Evolutionary conservation across 2,329 filamentous ascomycete genomes (phyloP).

Genomic region (Aschersonia sp.): DNA sequence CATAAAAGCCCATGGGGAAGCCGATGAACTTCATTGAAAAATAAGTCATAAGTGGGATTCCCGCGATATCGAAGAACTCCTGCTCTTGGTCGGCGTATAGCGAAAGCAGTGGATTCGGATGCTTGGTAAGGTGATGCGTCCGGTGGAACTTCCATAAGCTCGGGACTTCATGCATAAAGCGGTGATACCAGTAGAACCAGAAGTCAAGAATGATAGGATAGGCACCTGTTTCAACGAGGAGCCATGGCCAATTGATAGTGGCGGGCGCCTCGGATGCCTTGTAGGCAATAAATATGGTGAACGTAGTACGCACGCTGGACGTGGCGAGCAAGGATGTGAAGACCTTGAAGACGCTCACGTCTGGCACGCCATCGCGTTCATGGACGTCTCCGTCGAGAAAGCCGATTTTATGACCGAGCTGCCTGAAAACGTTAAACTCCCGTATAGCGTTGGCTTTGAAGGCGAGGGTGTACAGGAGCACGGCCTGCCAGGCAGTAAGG

Average conservation of each 20-base stretch:
- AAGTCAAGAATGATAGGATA: conserved; percentile 4
- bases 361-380: conserved; percentile 4
- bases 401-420: conserved; percentile 1
- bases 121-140: conserved; percentile 5
- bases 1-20: conserved; percentile 4
- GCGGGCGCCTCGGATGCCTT: not conserved
- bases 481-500: conserved; percentile 3
- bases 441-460: conserved; percentile 5
- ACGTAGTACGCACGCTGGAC: conserved; percentile 2
- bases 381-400: conserved; percentile 5
- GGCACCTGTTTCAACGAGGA: conserved; percentile 1
- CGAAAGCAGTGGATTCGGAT: conserved; percentile 3
- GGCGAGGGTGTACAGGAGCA: conserved; percentile 1
- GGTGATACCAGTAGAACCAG: conserved; percentile 6
- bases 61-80: conserved; percentile 4
- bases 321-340: conserved; percentile 1
- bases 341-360: conserved; percentile 2
- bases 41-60: conserved; percentile 3
- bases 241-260: not conserved
- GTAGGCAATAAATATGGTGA: conserved; percentile 2
- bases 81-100: conserved; percentile 4
- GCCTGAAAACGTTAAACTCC: conserved; percentile 2
- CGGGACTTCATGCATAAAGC: conserved; percentile 4
- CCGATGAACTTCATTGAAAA: conserved; percentile 4
- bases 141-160: conserved; percentile 4